These are phyloP conservation scores for Phylloporus arenicola DNA, from an alignment of 768 basidiomycete species.

Conservation along the genomic window DNA sequence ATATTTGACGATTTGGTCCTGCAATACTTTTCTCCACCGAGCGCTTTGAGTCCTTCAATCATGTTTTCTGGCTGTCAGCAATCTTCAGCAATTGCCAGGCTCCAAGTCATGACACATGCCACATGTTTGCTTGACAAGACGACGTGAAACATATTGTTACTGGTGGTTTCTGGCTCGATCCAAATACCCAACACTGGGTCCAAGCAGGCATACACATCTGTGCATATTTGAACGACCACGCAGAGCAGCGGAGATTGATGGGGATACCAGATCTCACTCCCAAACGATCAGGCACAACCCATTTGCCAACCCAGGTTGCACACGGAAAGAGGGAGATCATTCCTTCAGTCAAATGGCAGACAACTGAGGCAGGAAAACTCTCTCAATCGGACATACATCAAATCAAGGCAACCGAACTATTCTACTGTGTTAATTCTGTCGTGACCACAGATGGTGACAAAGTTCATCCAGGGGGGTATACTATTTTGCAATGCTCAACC, in stretches of 20 bases:
- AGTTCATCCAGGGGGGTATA: too few species aligned
- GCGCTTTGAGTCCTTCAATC: background rate
- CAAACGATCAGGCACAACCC: too few species aligned
- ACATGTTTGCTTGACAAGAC: background rate
- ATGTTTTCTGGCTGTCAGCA: background rate
- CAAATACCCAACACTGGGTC: background rate
- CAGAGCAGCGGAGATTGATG: constrained; percentile 2
- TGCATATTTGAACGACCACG: constrained; percentile 1
- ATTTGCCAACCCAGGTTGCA: too few species aligned
- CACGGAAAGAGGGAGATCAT: too few species aligned
- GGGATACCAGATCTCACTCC: background rate
- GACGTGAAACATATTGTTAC: background rate
- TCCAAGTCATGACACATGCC: background rate
- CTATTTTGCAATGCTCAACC: too few species aligned
- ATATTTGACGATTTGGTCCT: background rate
- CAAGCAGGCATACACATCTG: background rate
- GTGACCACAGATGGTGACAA: too few species aligned
- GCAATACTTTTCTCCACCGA: background rate
- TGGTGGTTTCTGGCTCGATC: constrained; percentile 10
- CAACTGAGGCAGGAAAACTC: too few species aligned
- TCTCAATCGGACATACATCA: too few species aligned
- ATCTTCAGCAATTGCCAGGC: background rate
- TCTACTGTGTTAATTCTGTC: too few species aligned
- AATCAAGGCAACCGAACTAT: too few species aligned
- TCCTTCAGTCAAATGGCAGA: too few species aligned